These are phyloP conservation scores for Vaccinium vitisidaea DNA, from an alignment of 148 eudicot genomes.

Conservation along the genomic window DNA sequence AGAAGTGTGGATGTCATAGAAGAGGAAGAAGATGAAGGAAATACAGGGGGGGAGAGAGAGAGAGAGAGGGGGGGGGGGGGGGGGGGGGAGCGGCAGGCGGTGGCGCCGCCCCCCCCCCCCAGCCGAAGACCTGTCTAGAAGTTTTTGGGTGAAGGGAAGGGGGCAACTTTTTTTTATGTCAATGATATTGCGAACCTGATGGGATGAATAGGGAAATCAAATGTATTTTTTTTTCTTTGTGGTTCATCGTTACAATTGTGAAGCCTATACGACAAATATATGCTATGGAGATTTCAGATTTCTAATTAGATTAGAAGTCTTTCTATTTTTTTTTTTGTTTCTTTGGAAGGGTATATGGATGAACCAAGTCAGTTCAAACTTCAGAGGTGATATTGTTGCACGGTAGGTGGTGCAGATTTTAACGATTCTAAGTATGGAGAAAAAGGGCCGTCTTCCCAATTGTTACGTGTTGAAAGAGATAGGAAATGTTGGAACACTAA, in stretches of 20 bases:
- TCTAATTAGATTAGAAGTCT: too few species aligned
- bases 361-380: neutral
- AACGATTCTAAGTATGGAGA: neutral
- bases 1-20: too few species aligned
- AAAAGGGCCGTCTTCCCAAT: neutral
- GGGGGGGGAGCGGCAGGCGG: too few species aligned
- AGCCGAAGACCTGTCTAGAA: too few species aligned
- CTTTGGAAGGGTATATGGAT: neutral
- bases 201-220: neutral
- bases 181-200: neutral
- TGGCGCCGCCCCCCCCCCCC: too few species aligned
- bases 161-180: too few species aligned
- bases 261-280: neutral
- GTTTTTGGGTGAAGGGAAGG: too few species aligned
- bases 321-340: neutral
- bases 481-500: neutral
- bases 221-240: neutral
- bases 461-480: neutral
- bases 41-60: too few species aligned
- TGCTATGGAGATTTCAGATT: neutral
- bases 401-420: neutral
- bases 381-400: neutral
- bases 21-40: too few species aligned
- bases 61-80: too few species aligned
- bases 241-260: neutral